phyloP scores from a whole-genome alignment of 1,284 basidiomycete species.

The Uromyces viciae-fabae region DNA sequence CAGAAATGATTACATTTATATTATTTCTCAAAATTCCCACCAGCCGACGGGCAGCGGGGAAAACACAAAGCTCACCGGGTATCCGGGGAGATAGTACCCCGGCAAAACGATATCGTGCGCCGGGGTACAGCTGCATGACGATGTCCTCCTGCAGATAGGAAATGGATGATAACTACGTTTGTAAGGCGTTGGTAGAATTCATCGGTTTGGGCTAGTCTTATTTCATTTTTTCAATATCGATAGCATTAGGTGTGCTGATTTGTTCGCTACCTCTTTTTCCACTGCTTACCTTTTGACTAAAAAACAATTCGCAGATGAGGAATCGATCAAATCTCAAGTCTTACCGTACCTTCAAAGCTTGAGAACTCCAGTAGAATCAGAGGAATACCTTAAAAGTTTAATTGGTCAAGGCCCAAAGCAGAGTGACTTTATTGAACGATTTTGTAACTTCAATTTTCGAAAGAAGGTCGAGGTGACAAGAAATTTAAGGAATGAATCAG shows the following conservation, averaged over 20 bases:
- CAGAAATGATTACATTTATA: too few species aligned
- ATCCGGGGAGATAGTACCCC: too few species aligned
- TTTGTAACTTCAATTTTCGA: not conserved
- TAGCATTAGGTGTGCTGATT: too few species aligned
- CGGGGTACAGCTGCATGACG: too few species aligned
- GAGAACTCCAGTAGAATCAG: not conserved
- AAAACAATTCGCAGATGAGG: not conserved
- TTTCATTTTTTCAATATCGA: too few species aligned
- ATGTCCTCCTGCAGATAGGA: too few species aligned
- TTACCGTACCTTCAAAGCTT: constrained; percentile 21
- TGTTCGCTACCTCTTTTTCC: not conserved
- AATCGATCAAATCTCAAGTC: constrained; percentile 13
- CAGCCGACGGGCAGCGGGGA: too few species aligned
- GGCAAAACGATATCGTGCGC: too few species aligned
- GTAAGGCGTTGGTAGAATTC: constrained; percentile 18
- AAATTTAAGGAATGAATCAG: not conserved
- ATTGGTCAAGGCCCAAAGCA: constrained; percentile 4
- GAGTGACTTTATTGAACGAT: not conserved
- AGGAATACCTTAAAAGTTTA: constrained; percentile 18
- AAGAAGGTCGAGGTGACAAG: not conserved
- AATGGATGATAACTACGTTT: not conserved
- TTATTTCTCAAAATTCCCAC: too few species aligned
- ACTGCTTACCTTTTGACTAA: not conserved
- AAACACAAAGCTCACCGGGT: too few species aligned
- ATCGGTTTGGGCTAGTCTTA: constrained; percentile 4